These are phyloP conservation scores for Neurospora sp. DNA, from an alignment of 495 filamentous ascomycete genomes.

Conservation along the genomic window DNA sequence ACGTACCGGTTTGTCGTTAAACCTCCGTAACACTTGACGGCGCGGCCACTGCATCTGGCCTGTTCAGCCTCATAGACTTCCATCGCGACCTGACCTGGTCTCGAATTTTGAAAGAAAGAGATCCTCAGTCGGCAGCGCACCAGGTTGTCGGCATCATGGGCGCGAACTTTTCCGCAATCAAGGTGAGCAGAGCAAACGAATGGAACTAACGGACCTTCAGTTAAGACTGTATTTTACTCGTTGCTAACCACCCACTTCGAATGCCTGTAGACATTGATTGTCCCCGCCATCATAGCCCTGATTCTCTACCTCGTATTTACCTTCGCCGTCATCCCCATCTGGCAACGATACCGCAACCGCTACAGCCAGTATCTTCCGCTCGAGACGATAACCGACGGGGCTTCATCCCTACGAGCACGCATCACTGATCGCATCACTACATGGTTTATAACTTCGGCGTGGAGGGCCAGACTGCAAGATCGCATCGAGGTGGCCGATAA, in stretches of 20 bases:
- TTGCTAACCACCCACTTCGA: background rate
- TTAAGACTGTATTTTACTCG: background rate
- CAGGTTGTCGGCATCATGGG: constrained; percentile 21
- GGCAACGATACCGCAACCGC: constrained; percentile 63
- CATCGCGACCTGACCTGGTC: background rate
- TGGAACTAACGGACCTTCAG: background rate
- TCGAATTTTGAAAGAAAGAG: background rate
- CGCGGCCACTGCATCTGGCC: background rate
- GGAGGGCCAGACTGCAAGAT: constrained; percentile 33
- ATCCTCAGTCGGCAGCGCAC: background rate
- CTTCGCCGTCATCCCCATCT: constrained; percentile 63
- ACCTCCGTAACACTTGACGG: background rate
- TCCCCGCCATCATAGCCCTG: constrained; percentile 70
- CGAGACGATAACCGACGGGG: constrained; percentile 50
- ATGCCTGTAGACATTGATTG: constrained; percentile 54
- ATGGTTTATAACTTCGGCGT: constrained; percentile 46
- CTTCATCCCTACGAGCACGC: constrained; percentile 51
- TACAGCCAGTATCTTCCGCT: constrained; percentile 65
- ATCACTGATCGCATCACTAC: constrained; percentile 44
- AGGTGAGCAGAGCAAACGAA: constrained; percentile 22
- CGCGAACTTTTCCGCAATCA: constrained; percentile 32
- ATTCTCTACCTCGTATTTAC: constrained; percentile 61
- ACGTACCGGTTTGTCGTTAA: background rate
- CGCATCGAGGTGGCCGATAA: constrained; percentile 29
- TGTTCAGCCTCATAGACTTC: background rate